Evolutionary conservation across 495 filamentous ascomycete genomes (phyloP), one percentile per base, ranked within the genome.

Genomic region (Hypoxylon crocopeplum): DNA sequence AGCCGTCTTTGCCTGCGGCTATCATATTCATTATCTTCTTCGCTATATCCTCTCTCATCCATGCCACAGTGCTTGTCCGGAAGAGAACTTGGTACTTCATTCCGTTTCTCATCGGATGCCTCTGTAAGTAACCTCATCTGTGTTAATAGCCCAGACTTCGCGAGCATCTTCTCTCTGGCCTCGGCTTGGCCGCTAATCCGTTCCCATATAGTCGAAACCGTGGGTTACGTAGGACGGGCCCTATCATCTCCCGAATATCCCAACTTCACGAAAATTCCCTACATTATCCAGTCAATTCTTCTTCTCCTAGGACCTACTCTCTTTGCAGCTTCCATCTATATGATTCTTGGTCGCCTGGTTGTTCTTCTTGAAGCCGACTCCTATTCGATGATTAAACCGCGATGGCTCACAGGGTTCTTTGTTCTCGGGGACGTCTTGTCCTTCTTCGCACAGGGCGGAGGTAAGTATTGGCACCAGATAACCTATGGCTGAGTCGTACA

Each of bases 81-180:
- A 75, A 69, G 13, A 72, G 74, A 54, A 80, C 77, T 6, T 88
- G 81, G 81, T 88, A 84, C 67, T 84, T 88, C 39, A 79, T 81
- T 6, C 79, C 86, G 0, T 77, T 88, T 20, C 22, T 84, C 5
- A 64, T 87, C 22, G 86, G 84, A 7, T 78, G 82, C 19, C 39
- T 79, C 11, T 84, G 84, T 87, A 75, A 58, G 79, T 75, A 34
- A 16, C 4, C 36, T 17, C 29, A n/a, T 20, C 10, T 19, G 4
- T 32, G 7, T 29, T 6, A 10, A 21, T 3, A 7, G 13, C 12
- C 7, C 3, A 34, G 32, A n/a, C 13, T 3, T 12, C n/a, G n/a
- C n/a, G n/a, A n/a, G n/a, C n/a, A n/a, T n/a, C n/a, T n/a, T n/a
- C n/a, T n/a, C n/a, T n/a, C n/a, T n/a, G n/a, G n/a, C n/a, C n/a